Percentiles rank a stretch among this genome's conserved stretches.
These are phyloP conservation scores for Circinella minor DNA, from an alignment of 371 early-diverging fungal species.

Conservation along the genomic window DNA sequence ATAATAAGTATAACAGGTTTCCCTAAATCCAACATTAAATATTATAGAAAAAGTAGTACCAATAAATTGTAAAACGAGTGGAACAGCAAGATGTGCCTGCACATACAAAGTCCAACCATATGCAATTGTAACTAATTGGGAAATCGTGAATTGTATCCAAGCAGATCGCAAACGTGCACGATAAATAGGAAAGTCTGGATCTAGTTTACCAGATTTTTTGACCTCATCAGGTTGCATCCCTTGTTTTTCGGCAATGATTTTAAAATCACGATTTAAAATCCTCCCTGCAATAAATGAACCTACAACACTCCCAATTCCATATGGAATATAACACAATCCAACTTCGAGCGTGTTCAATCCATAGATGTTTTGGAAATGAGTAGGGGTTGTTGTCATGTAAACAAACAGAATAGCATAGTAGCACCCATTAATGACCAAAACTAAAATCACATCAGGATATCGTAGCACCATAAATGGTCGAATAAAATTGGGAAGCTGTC, in stretches of 20 bases:
- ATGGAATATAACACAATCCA: slow-evolving; percentile 37
- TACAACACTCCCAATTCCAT: slow-evolving; percentile 34
- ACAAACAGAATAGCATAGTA: slow-evolving; percentile 24
- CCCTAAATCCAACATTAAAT: no score
- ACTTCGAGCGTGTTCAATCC: slow-evolving; percentile 29
- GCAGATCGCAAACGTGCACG: slow-evolving; percentile 32
- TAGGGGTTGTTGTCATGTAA: slow-evolving; percentile 27
- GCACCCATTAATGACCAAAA: slow-evolving; percentile 21
- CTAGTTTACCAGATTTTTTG: slow-evolving; percentile 18
- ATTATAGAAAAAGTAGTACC: slow-evolving; percentile 13
- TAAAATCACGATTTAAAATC: slow-evolving; percentile 40
- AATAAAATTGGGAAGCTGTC: slow-evolving; percentile 14
- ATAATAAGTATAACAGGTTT: no score
- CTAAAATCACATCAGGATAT: slow-evolving; percentile 18
- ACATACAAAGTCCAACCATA: slow-evolving; percentile 39
- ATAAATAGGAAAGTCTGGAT: slow-evolving; percentile 31
- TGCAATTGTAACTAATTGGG: slow-evolving; percentile 21
- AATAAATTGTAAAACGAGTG: slow-evolving; percentile 36
- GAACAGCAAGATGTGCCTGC: slow-evolving; percentile 30
- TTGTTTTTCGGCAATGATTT: slow-evolving; percentile 17
- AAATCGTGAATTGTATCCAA: slow-evolving; percentile 24
- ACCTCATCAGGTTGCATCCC: slow-evolving; percentile 8
- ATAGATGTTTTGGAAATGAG: slow-evolving; percentile 27
- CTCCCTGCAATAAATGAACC: slow-evolving; percentile 34
- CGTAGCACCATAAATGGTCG: slow-evolving; percentile 19